Base-by-base conservation (phyloP, 1,284 basidiomycete species). In the Agaricales sp. region DNA sequence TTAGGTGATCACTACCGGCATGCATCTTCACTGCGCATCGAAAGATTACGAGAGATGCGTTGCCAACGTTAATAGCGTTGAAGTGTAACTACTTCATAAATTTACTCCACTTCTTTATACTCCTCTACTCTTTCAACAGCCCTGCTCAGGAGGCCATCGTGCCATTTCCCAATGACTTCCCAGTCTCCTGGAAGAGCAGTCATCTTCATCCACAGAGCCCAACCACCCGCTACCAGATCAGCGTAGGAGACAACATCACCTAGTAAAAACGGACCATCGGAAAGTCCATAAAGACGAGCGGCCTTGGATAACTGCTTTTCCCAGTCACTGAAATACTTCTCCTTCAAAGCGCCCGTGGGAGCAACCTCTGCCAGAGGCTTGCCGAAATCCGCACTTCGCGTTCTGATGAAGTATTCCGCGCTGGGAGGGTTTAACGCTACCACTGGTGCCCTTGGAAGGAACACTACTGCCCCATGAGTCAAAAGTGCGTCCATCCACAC, bases 201-300 rank as follows among this genome's bases (percentile, higher is more conserved):
- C 13, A 41, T 6, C 39, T 41, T 41, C 6, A 41, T 41, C 59
- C 43, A 58, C 52, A 38, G 59, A 55, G 1, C 58, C 58, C 3
- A 21, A 58, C 49, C 51, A 60, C 54, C 22, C 4, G 24, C 44
- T 23, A 45, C 20, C 6, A 45, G 13, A 24, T 45, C 44, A 21
- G 44, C 44, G 23, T 45, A 45, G 11, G 22, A 13, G 6, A 24
- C 21, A 6, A 8, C 21, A 13, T 45, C 18, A 8, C 44, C 44
- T 8, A 45, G 18, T 16, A 45, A 22, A 18, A 22, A 45, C 4
- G 13, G 12, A 4, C 44, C 44, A 16, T 41, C 39, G 19, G 39
- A n/a, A n/a, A 16, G 16, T 16, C 8, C 21, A 18, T 45, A 23
- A 13, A 45, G 14, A 13, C 20, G 12, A 24, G 39, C 39, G 6